Conservation (phyloP, 2,329 filamentous ascomycete genomes). For the Pseudocercospora crystallina region DNA sequence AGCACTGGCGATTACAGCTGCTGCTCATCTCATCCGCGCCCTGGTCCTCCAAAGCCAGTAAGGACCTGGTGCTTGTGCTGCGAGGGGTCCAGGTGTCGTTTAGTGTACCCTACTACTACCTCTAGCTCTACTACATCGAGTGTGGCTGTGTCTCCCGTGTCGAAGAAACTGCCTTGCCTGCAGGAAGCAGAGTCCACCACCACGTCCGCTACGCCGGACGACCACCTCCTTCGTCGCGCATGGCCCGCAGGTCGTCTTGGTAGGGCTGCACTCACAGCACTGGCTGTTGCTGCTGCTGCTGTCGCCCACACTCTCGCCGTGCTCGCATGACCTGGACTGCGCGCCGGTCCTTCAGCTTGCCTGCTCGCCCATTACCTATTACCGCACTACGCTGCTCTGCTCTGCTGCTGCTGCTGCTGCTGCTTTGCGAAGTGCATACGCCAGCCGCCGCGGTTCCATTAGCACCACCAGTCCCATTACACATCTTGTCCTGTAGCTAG, state of each 20-base stretch:
- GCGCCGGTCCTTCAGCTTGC: slow-evolving; percentile 15
- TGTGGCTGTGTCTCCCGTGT: slow-evolving; percentile 16
- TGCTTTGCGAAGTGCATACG: neutral
- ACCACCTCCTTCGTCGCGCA: slow-evolving; percentile 17
- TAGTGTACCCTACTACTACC: no score
- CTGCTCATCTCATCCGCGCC: neutral
- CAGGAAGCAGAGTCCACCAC: neutral
- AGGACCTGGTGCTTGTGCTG: neutral
- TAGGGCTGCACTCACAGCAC: slow-evolving; percentile 14
- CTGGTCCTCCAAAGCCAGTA: neutral
- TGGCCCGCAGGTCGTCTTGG: slow-evolving; percentile 12
- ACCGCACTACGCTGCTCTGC: slow-evolving; percentile 4
- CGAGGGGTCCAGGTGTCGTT: neutral
- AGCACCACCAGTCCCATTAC: no score
- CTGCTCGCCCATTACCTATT: slow-evolving; percentile 5
- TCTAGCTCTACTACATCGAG: neutral
- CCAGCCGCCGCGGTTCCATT: neutral
- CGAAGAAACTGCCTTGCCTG: slow-evolving; percentile 7
- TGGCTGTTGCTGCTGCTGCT: no score
- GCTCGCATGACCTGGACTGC: slow-evolving; percentile 20
- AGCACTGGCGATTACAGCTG: no score
- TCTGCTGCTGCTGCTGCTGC: slow-evolving; percentile 6
- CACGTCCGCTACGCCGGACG: slow-evolving; percentile 4
- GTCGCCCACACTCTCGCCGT: slow-evolving; percentile 5
- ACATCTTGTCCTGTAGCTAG: no score